These are phyloP conservation scores for Oryza longistaminata DNA, from an alignment of 176 grass and related monocot species.

Conservation along the genomic window DNA sequence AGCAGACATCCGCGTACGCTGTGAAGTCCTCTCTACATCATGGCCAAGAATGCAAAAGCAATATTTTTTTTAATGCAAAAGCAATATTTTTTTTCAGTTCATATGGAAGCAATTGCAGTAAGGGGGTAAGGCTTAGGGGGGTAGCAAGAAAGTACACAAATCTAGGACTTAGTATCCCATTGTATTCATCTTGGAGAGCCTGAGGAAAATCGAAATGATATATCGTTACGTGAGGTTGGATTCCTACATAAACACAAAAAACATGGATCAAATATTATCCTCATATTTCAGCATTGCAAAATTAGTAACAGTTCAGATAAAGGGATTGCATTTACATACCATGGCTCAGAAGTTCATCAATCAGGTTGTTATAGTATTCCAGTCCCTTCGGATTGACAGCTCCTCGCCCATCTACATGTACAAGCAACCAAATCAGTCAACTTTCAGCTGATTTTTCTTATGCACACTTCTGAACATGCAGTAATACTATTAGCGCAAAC, in stretches of 20 bases:
- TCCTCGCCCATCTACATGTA: conserved; percentile 75
- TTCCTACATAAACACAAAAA: conserved; percentile 53
- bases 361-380: conserved; percentile 89
- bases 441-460: neutral
- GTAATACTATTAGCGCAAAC: neutral
- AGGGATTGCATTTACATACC: conserved; percentile 38
- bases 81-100: neutral
- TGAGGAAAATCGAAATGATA: conserved; percentile 92
- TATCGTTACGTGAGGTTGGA: conserved; percentile 87
- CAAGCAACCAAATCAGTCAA: neutral
- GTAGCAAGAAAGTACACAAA: conserved; percentile 59
- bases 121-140: neutral
- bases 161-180: conserved; percentile 63
- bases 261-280: neutral
- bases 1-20: conserved; percentile 80
- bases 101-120: neutral
- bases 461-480: neutral
- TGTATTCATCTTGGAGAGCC: conserved; percentile 78
- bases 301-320: neutral
- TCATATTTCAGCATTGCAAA: neutral
- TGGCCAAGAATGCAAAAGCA: neutral
- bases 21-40: conserved; percentile 82
- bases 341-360: conserved; percentile 76
- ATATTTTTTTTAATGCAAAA: too few relatives aligned
- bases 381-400: conserved; percentile 79